A percentile compares a stretch with the other conserved stretches of the same genome.
phyloP scores from a whole-genome alignment of 208 protist genomes.

The Trypanosoma avium region DNA sequence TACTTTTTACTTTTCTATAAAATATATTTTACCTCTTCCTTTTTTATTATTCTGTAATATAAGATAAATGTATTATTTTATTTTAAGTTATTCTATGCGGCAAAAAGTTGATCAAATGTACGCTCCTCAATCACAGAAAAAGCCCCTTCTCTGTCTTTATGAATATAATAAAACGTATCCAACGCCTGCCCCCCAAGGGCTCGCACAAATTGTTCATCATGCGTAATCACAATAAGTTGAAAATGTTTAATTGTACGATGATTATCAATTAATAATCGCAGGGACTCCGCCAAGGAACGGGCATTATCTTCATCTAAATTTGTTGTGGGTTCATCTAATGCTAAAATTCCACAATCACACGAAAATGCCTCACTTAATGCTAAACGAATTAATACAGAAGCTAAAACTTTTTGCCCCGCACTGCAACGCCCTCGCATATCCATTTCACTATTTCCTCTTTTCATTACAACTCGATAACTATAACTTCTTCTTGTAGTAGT shows the following conservation, averaged over 20 bases:
- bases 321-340: slow-evolving; percentile 99
- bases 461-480: slow-evolving; percentile 96
- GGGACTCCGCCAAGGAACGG: slow-evolving; percentile 72
- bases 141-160: slow-evolving; percentile 87
- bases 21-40: background rate
- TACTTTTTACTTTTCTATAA: slow-evolving; percentile 14
- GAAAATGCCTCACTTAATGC: slow-evolving; percentile 99
- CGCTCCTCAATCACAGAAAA: slow-evolving; percentile 90
- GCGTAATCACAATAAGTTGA: slow-evolving; percentile 99
- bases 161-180: slow-evolving; percentile 89
- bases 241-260: slow-evolving; percentile 90
- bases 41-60: no score
- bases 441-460: slow-evolving; percentile 92
- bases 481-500: slow-evolving; percentile 72
- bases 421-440: slow-evolving; percentile 99
- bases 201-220: slow-evolving; percentile 99
- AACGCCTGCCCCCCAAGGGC: slow-evolving; percentile 78
- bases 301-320: slow-evolving; percentile 98
- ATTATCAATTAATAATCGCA: slow-evolving; percentile 82
- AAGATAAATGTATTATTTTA: no score
- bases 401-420: slow-evolving; percentile 98
- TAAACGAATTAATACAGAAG: slow-evolving; percentile 99
- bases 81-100: slow-evolving; percentile 34
- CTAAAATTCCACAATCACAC: slow-evolving; percentile 98
- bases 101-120: slow-evolving; percentile 86